Percentiles rank a stretch among this genome's conserved stretches.
phyloP scores from a whole-genome alignment of 1,284 basidiomycete species.

The Apiotrichum gracile region DNA sequence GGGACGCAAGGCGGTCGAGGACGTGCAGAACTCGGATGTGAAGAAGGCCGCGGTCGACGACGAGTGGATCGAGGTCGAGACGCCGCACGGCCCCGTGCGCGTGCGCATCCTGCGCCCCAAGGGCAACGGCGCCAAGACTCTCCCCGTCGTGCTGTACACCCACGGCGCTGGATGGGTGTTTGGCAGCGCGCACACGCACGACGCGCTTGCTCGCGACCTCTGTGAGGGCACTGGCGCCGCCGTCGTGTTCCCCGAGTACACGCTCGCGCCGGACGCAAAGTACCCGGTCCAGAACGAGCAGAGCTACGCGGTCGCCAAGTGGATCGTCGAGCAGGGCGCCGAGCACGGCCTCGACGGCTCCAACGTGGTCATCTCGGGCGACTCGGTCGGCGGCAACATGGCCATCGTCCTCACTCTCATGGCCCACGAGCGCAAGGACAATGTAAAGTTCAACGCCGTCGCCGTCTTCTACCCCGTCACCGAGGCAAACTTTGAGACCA shows the following conservation, averaged over 20 bases:
- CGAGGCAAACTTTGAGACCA: constrained; percentile 12
- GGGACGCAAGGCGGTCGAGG: constrained; percentile 10
- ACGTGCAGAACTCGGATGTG: constrained; percentile 3
- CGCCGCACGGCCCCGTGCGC: background rate
- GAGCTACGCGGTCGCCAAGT: constrained; percentile 10
- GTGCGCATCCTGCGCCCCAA: constrained; percentile 9
- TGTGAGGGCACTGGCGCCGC: constrained; percentile 12
- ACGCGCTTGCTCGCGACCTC: constrained; percentile 12
- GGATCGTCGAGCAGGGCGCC: constrained; percentile 10
- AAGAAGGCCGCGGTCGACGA: constrained; percentile 14
- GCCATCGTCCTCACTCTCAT: constrained; percentile 10
- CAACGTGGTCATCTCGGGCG: constrained; percentile 11
- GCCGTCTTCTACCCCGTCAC: constrained; percentile 15
- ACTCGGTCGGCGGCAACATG: constrained; percentile 16
- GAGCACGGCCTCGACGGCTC: constrained; percentile 6
- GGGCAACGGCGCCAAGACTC: background rate
- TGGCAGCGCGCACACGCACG: constrained; percentile 15
- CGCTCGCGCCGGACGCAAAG: constrained; percentile 7
- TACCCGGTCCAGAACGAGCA: constrained; percentile 15
- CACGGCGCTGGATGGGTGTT: constrained; percentile 17
- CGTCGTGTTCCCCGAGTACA: constrained; percentile 15
- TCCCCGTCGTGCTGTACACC: constrained; percentile 14
- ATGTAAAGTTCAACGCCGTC: constrained; percentile 1
- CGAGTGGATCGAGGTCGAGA: constrained; percentile 11
- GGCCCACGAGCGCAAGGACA: constrained; percentile 4